phyloP scores from a whole-genome alignment of 371 early-diverging fungal species.

The Mortierella sp. region DNA sequence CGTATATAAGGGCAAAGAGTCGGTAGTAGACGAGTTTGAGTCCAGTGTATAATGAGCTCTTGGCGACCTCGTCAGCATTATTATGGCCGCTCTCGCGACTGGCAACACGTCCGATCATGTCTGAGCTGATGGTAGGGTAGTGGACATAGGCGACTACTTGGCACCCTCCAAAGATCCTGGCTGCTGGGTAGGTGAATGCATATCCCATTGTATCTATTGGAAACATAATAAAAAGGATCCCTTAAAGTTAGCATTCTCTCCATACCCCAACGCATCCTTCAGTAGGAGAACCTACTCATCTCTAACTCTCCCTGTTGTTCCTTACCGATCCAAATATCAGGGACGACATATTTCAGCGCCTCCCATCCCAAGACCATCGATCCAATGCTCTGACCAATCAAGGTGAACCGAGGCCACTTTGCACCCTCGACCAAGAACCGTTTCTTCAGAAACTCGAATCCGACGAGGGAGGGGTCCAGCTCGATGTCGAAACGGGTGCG shows the following conservation, averaged over 20 bases:
- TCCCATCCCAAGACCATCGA: conserved; percentile 85
- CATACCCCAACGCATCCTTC: neutral
- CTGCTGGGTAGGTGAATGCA: conserved; percentile 93
- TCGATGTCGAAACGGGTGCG: conserved; percentile 82
- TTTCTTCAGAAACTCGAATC: conserved; percentile 71
- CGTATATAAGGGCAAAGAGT: conserved; percentile 82
- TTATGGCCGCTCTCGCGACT: conserved; percentile 77
- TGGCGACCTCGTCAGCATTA: conserved; percentile 71
- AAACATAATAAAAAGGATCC: neutral
- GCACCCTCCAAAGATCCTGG: conserved; percentile 70
- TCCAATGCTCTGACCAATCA: conserved; percentile 90
- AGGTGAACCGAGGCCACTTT: conserved; percentile 83
- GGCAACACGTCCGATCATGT: conserved; percentile 90
- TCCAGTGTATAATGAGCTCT: conserved; percentile 69
- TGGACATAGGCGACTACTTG: conserved; percentile 93
- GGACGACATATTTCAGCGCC: conserved; percentile 77
- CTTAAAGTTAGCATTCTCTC: too few species aligned
- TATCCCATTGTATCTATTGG: conserved; percentile 92
- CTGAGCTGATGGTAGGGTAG: conserved; percentile 97
- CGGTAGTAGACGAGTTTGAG: conserved; percentile 88
- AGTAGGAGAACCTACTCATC: neutral
- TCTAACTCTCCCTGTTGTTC: neutral
- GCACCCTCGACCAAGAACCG: conserved; percentile 81
- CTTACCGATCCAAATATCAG: conserved; percentile 89
- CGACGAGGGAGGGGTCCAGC: conserved; percentile 69